Evolutionary conservation across 129 eudicot species (phyloP).

Genomic region (Flaveria bidentis): DNA sequence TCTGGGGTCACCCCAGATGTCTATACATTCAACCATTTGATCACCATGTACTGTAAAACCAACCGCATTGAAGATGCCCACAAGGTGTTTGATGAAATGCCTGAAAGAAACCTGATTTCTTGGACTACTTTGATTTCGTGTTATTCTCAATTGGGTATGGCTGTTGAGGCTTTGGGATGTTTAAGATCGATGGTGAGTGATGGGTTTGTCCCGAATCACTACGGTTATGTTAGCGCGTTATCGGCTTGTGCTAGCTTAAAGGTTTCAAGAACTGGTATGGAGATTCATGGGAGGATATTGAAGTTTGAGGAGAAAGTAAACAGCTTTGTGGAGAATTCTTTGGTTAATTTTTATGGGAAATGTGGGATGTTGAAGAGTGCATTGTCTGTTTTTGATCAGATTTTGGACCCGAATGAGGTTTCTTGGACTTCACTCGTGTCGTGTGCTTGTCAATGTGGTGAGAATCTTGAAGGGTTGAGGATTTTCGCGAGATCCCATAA

Average conservation of each 20-base stretch:
- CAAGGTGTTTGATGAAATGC: constrained; percentile 65
- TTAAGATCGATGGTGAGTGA: constrained; percentile 50
- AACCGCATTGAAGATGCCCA: constrained; percentile 44
- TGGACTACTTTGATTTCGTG: constrained; percentile 64
- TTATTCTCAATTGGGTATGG: constrained; percentile 49
- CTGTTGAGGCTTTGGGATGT: constrained; percentile 43
- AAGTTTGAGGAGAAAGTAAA: constrained; percentile 41
- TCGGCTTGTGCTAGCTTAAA: constrained; percentile 49
- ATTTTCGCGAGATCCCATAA: constrained; percentile 48
- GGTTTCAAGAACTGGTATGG: constrained; percentile 51
- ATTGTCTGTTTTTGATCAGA: constrained; percentile 46
- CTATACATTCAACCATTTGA: constrained; percentile 57
- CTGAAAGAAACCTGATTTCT: constrained; percentile 57
- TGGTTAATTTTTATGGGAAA: constrained; percentile 76
- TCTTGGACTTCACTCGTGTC: constrained; percentile 61
- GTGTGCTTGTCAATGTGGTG: constrained; percentile 57
- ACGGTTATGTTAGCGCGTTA: constrained; percentile 61
- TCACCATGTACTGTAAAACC: constrained; percentile 54
- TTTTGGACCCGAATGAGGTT: constrained; percentile 54
- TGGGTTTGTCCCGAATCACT: constrained; percentile 57
- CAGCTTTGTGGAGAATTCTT: constrained; percentile 56
- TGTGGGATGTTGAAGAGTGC: constrained; percentile 61
- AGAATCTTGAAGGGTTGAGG: constrained; percentile 47
- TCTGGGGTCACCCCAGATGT: constrained; percentile 51
- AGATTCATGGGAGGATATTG: constrained; percentile 53